Evolutionary conservation across 2,329 filamentous ascomycete species (phyloP).

Genomic region (Hypoxylon sp.): DNA sequence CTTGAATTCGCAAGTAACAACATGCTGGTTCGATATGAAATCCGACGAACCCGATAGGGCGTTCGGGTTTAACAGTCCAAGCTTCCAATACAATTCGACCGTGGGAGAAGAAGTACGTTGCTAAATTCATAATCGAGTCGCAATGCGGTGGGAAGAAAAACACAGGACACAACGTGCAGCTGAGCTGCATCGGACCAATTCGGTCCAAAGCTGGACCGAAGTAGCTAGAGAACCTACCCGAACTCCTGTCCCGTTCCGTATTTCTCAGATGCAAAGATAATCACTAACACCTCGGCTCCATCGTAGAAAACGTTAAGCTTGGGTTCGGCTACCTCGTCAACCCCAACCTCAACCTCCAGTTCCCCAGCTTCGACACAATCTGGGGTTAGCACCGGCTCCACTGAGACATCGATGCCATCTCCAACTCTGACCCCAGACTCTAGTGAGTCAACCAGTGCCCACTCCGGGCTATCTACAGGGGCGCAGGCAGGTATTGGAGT

Average conservation of each 20-base stretch:
- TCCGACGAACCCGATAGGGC: background rate
- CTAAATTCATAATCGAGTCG: slow-evolving; percentile 1
- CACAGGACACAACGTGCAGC: too few species aligned
- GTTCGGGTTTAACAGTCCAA: slow-evolving; percentile 5
- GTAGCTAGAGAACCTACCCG: background rate
- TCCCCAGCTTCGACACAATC: slow-evolving; percentile 25
- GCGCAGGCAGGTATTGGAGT: slow-evolving; percentile 20
- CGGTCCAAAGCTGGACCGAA: slow-evolving; percentile 13
- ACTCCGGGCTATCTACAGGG: slow-evolving; percentile 10
- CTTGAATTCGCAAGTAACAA: background rate
- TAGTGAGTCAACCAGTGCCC: slow-evolving; percentile 3
- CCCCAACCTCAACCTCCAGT: slow-evolving; percentile 11
- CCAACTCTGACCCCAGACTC: slow-evolving; percentile 3
- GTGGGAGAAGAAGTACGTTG: slow-evolving; percentile 10
- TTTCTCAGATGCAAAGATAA: background rate
- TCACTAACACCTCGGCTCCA: background rate
- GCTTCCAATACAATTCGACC: slow-evolving; percentile 13
- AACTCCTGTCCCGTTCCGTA: slow-evolving; percentile 7
- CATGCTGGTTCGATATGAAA: slow-evolving; percentile 17
- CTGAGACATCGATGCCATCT: background rate
- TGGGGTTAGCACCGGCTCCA: slow-evolving; percentile 13
- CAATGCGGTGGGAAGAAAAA: background rate
- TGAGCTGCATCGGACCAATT: slow-evolving; percentile 1
- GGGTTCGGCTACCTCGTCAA: slow-evolving; percentile 16
- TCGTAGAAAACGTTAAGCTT: slow-evolving; percentile 25